A percentile compares a stretch with the other conserved stretches of the same genome.
These are phyloP conservation scores for Pittosporum tobira DNA, from an alignment of 129 eudicot genomes.

Conservation along the genomic window DNA sequence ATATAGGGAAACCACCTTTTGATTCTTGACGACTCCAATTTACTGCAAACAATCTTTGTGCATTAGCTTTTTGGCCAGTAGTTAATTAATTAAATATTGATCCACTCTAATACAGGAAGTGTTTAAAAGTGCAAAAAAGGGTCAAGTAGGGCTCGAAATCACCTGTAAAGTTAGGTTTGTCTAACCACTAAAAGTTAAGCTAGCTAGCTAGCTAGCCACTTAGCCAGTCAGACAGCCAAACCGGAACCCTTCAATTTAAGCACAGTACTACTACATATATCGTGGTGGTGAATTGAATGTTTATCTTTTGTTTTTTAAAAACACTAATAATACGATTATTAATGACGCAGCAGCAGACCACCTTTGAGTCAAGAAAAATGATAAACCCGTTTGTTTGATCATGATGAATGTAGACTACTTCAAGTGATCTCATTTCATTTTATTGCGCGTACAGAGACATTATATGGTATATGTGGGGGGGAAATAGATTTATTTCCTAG, in stretches of 20 bases:
- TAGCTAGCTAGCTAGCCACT: not conserved
- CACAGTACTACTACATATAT: not conserved
- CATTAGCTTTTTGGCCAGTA: not conserved
- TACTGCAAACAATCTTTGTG: slow-evolving; percentile 6
- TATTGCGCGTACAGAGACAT: no score
- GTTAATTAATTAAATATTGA: not conserved
- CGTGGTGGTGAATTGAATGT: not conserved
- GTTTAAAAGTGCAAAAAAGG: not conserved
- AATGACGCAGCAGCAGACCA: not conserved
- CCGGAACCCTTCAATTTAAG: not conserved
- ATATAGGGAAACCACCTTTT: not conserved
- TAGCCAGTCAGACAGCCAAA: not conserved
- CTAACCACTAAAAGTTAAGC: slow-evolving; percentile 2
- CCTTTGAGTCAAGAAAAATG: not conserved
- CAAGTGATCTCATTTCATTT: not conserved
- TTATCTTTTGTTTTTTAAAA: not conserved
- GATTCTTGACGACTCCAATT: not conserved
- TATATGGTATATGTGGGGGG: no score
- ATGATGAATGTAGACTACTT: not conserved
- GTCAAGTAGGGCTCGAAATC: slow-evolving; percentile 1
- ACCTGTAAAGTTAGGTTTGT: slow-evolving; percentile 10
- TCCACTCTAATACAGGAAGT: no score
- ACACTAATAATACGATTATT: not conserved
- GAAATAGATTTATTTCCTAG: no score
- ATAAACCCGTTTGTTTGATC: not conserved